Percentiles rank a stretch among this genome's conserved stretches.
phyloP scores from a whole-genome alignment of 306 rosid genomes.

The Dalbergia oliveri region DNA sequence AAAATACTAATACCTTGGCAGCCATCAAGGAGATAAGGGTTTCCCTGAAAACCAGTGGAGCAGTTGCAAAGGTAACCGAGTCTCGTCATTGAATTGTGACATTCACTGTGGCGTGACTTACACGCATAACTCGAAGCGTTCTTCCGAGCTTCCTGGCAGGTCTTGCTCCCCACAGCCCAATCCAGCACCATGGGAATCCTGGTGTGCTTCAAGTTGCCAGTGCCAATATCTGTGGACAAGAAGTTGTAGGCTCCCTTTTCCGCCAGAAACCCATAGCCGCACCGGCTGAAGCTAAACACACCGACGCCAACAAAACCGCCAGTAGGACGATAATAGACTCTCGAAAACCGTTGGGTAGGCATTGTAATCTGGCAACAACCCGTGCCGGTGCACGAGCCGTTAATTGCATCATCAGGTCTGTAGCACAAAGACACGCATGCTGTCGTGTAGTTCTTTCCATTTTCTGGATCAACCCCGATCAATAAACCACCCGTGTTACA shows the following conservation, averaged over 20 bases:
- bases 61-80: conserved; percentile 8
- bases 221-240: neutral
- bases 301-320: rapidly evolving
- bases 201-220: neutral
- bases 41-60: neutral
- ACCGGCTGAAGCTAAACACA: conserved; percentile 27
- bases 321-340: rapidly evolving
- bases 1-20: conserved; percentile 36
- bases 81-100: neutral
- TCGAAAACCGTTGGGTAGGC: neutral
- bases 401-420: neutral
- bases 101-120: neutral
- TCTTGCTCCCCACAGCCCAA: conserved; percentile 48
- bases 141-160: neutral
- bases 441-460: neutral
- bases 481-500: conserved; percentile 40
- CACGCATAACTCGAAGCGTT: neutral
- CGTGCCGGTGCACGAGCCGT: conserved; percentile 45
- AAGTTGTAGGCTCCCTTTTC: conserved; percentile 46
- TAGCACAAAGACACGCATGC: conserved; percentile 50
- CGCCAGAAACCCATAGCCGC: conserved; percentile 5
- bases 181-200: conserved; percentile 42
- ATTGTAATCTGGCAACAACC: conserved; percentile 58
- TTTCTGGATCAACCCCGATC: rapidly evolving
- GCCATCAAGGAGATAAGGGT: conserved; percentile 45